A percentile compares a stretch with the other conserved stretches of the same genome.
Evolutionary conservation across 2,329 filamentous ascomycete genomes (phyloP).

Genomic region (Dactylonectria macrodidyma): DNA sequence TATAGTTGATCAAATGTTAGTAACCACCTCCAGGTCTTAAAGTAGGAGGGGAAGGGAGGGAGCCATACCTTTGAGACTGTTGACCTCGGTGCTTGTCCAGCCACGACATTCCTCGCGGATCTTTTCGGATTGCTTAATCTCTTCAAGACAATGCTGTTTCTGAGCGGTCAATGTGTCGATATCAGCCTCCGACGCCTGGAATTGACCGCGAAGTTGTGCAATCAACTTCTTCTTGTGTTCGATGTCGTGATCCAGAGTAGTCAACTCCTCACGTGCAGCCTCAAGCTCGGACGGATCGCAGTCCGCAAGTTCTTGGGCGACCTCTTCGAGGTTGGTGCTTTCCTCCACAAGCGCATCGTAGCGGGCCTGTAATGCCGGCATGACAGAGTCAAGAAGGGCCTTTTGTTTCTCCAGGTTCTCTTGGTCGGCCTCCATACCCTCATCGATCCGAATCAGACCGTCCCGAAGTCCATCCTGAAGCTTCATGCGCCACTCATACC

Average conservation of each 20-base stretch:
- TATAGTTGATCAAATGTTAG: conserved; percentile 59
- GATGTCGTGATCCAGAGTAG: conserved; percentile 76
- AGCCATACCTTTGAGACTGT: conserved; percentile 78
- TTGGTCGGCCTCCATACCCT: conserved; percentile 84
- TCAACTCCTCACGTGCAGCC: conserved; percentile 78
- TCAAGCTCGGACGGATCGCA: conserved; percentile 87
- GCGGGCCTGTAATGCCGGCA: conserved; percentile 76
- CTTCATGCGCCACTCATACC: conserved; percentile 98
- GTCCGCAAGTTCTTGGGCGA: conserved; percentile 81
- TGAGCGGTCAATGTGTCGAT: conserved; percentile 75
- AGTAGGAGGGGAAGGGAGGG: background rate
- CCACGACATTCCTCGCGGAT: conserved; percentile 90
- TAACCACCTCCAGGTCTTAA: background rate
- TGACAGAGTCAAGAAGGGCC: conserved; percentile 73
- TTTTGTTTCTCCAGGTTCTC: conserved; percentile 77
- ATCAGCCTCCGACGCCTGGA: conserved; percentile 75
- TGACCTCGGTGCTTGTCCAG: conserved; percentile 88
- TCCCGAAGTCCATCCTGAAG: conserved; percentile 85
- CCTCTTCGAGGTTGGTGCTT: conserved; percentile 76
- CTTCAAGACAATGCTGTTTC: conserved; percentile 78
- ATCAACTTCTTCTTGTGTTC: conserved; percentile 78
- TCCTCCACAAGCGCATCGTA: conserved; percentile 75
- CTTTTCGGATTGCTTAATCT: conserved; percentile 87
- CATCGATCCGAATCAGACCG: conserved; percentile 81
- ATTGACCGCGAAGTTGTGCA: conserved; percentile 75